Evolutionary conservation across 768 basidiomycete genomes (phyloP), one percentile per base, ranked within the genome.

Genomic region (Suillus paluster): DNA sequence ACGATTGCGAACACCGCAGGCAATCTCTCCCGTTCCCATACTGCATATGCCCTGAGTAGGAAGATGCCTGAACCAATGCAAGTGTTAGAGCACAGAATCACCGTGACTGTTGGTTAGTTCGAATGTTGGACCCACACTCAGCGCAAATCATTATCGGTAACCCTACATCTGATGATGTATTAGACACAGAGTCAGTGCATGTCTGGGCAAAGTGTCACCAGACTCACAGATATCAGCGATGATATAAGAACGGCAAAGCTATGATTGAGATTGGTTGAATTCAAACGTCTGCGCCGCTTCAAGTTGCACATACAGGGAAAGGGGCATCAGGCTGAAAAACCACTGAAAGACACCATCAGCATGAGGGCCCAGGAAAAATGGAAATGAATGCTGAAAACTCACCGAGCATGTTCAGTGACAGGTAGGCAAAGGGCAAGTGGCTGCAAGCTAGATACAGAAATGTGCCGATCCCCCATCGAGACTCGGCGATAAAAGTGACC

Each of bases 161-260:
- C 17, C 23, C 54, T 55, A 39, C 4, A 27, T 39, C 54, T 55
- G 6, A 39, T 19, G 54, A 39, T 21, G 23, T 11, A 55, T 25
- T 39, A 25, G 11, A 12, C 10, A 34, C 15, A 19, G 17, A 12
- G 11, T 55, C 17, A 55, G 54, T 19, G 19, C 17, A 3, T 19
- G 39, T 39, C 36, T 12, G 11, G 23, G 5, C 1, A 11, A 39
- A 27, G 23, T 25, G 23, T 17, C 5, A 25, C 15, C 36, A 39
- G 19, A 55, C 54, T 19, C 17, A 55, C 54, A 55, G 17, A 5
- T 27, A 55, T 19, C 19, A 7, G 17, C 38, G 23, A 39, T 19
- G 12, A 39, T 25, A 27, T 55, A 55, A 39, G 54, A 39, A 15
- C 54, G 39, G 33, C 54, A 55, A 55, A 27, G 17, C 54, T 55